Percentiles rank a stretch among this genome's conserved stretches.
Conservation (phyloP, 176 grass and related monocot genomes). For the barley (Hordeum vulgare) region MorexV3_pseudomolecules_assembly NC_058520.1:143925022-143925521, state of each 20-base stretch:
- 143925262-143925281: constrained; percentile 78
- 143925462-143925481: not conserved
- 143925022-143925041: constrained; percentile 50
- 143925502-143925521: not conserved
- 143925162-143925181: constrained; percentile 38
- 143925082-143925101: constrained; percentile 43
- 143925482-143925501: not conserved
- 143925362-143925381: constrained; percentile 17
- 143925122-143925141: constrained; percentile 42
- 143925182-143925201: constrained; percentile 53
- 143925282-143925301: constrained; percentile 90
- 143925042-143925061: constrained; percentile 31
- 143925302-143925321: constrained; percentile 64
- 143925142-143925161: constrained; percentile 42
- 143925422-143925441: constrained; percentile 19
- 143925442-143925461: not conserved
- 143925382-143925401: not conserved
- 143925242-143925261: constrained; percentile 77
- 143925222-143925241: constrained; percentile 89
- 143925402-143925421: not conserved
- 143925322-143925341: constrained; percentile 64
- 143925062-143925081: constrained; percentile 29
- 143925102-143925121: constrained; percentile 42
- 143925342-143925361: constrained; percentile 74
- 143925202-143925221: constrained; percentile 74